These are phyloP conservation scores for Phylloporus sp. DNA, from an alignment of 768 basidiomycete species.

Conservation along the genomic window DNA sequence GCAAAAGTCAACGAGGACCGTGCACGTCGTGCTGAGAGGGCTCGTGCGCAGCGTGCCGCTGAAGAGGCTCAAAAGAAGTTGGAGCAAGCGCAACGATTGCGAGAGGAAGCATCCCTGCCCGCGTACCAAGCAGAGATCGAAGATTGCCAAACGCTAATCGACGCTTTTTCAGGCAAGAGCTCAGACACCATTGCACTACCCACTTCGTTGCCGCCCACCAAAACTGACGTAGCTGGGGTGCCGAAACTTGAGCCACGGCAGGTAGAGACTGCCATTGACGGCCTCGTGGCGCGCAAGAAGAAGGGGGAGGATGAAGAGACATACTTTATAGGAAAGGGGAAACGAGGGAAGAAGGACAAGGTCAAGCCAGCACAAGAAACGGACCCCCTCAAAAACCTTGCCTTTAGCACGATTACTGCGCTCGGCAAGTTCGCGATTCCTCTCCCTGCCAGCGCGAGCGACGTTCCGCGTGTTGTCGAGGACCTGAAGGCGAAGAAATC, in stretches of 20 bases:
- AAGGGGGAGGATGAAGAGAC: slow-evolving; percentile 83
- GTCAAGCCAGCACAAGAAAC: slow-evolving; percentile 39
- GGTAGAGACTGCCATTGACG: slow-evolving; percentile 68
- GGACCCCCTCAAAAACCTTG: slow-evolving; percentile 53
- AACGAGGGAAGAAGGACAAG: slow-evolving; percentile 56
- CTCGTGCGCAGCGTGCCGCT: slow-evolving; percentile 68
- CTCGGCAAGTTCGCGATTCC: slow-evolving; percentile 87
- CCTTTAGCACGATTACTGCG: slow-evolving; percentile 82
- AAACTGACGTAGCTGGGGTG: slow-evolving; percentile 53
- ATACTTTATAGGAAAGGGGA: slow-evolving; percentile 75
- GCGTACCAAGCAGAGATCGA: slow-evolving; percentile 93
- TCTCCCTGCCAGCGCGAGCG: slow-evolving; percentile 71
- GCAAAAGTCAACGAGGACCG: slow-evolving; percentile 85
- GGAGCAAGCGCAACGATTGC: slow-evolving; percentile 73
- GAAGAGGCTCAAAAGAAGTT: slow-evolving; percentile 77
- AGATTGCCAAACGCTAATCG: slow-evolving; percentile 92
- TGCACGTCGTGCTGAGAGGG: slow-evolving; percentile 74
- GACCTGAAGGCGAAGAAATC: slow-evolving; percentile 92
- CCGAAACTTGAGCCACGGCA: slow-evolving; percentile 81
- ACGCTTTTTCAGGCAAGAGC: slow-evolving; percentile 71
- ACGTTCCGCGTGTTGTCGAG: slow-evolving; percentile 80
- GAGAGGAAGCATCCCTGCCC: slow-evolving; percentile 87
- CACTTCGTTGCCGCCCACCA: slow-evolving; percentile 38
- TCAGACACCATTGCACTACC: slow-evolving; percentile 43
- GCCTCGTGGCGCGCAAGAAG: slow-evolving; percentile 80